Percentiles rank a stretch among this genome's conserved stretches.
These are phyloP conservation scores for Pseudoperonospora humuli DNA, from an alignment of 352 stramenopile genomes.

Conservation along the genomic window DNA sequence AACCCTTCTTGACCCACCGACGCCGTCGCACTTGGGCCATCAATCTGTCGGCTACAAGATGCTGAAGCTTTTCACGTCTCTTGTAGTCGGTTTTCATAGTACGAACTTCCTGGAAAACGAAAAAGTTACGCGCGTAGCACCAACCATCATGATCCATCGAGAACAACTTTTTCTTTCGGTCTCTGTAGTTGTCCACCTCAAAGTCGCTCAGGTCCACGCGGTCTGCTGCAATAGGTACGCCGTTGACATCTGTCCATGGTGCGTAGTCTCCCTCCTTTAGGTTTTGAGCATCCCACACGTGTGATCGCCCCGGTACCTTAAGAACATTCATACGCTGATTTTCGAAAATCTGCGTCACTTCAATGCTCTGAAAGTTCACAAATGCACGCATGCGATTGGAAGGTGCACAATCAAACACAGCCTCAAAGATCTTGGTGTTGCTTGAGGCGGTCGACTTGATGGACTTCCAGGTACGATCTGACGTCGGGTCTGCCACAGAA, in stretches of 20 bases:
- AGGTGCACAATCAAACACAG: constrained; percentile 76
- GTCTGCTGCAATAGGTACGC: constrained; percentile 69
- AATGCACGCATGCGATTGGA: constrained; percentile 79
- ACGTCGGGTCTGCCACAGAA: constrained; percentile 44
- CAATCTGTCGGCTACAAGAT: constrained; percentile 76
- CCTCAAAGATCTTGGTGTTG: constrained; percentile 78
- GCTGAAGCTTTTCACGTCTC: constrained; percentile 78
- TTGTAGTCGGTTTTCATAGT: constrained; percentile 68
- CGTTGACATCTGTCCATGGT: constrained; percentile 82
- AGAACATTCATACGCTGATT: constrained; percentile 84
- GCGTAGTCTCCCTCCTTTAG: constrained; percentile 79
- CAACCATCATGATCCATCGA: constrained; percentile 83
- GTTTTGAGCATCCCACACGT: constrained; percentile 69
- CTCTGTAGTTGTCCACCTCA: constrained; percentile 68
- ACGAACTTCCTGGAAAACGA: constrained; percentile 78
- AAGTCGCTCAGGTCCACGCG: constrained; percentile 72
- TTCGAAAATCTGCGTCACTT: constrained; percentile 82
- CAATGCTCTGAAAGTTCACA: constrained; percentile 62
- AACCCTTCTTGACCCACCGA: constrained; percentile 70
- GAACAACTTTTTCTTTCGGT: constrained; percentile 75
- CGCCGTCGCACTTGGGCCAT: constrained; percentile 79
- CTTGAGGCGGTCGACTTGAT: constrained; percentile 45
- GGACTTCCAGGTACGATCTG: constrained; percentile 53
- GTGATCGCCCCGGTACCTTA: constrained; percentile 44
- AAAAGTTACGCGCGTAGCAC: constrained; percentile 84